Evolutionary conservation across 176 grass and related monocot species (phyloP).

Genomic region (Hyparrhenia diplandra): DNA sequence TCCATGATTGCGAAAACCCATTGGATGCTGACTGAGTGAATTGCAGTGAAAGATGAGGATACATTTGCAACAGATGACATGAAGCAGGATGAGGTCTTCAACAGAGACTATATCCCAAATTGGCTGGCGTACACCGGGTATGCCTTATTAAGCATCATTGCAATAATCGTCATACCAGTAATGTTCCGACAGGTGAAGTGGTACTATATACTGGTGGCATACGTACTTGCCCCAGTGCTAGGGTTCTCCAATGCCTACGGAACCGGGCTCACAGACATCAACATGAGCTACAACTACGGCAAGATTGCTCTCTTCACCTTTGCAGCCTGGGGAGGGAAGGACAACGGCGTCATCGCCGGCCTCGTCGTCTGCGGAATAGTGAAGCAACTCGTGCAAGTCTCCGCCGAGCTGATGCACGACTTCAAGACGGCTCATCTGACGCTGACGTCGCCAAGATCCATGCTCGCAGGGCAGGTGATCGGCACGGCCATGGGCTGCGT

Average conservation of each 20-base stretch:
- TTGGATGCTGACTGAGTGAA: not conserved
- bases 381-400: conserved; percentile 66
- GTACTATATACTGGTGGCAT: conserved; percentile 83
- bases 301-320: conserved; percentile 79
- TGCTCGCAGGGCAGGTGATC: conserved; percentile 68
- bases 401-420: conserved; percentile 89
- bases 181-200: conserved; percentile 77
- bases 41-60: conserved; percentile 40
- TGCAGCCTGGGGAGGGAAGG: conserved; percentile 67
- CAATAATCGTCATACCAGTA: conserved; percentile 36
- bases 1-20: not conserved
- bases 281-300: conserved; percentile 91
- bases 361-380: conserved; percentile 70
- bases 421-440: conserved; percentile 81
- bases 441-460: conserved; percentile 63
- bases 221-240: conserved; percentile 63
- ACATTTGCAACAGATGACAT: conserved; percentile 25
- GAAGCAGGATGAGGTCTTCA: conserved; percentile 58
- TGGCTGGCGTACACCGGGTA: conserved; percentile 70
- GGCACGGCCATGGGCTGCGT: conserved; percentile 84
- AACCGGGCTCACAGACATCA: conserved; percentile 78
- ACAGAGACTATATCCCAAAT: conserved; percentile 47
- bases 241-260: conserved; percentile 93
- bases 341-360: conserved; percentile 64
- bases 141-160: conserved; percentile 39